Evolutionary conservation across 352 stramenopile species (phyloP).

Genomic region (Phytophthora macrochlamydospora): DNA sequence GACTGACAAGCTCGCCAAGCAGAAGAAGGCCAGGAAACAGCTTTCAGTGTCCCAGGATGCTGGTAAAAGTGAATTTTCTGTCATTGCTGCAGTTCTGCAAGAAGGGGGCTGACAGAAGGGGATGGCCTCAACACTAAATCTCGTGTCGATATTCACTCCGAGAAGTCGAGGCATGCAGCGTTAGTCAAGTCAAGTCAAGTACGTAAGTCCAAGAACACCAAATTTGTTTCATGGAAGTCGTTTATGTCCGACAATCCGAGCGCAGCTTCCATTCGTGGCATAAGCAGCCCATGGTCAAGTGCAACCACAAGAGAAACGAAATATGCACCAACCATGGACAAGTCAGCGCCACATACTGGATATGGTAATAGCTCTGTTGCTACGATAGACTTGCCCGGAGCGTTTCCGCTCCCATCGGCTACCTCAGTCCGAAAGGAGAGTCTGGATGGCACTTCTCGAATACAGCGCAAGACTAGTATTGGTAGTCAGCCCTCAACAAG

Average conservation of each 20-base stretch:
- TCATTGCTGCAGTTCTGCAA: conserved; percentile 1
- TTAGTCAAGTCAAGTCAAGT: conserved; percentile 15
- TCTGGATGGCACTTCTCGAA: conserved; percentile 24
- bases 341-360: conserved; percentile 8
- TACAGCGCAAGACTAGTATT: conserved; percentile 33
- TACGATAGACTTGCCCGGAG: conserved; percentile 6
- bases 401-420: conserved; percentile 30
- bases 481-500: conserved; percentile 37
- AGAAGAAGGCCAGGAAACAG: conserved; percentile 23
- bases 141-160: background rate
- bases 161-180: background rate
- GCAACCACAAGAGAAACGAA: conserved; percentile 14
- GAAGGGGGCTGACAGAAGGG: background rate
- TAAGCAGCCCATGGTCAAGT: conserved; percentile 17
- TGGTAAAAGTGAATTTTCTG: conserved; percentile 1
- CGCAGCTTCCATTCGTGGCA: background rate
- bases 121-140: background rate
- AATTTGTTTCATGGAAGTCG: conserved; percentile 62
- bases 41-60: conserved; percentile 1
- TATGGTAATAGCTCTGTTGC: background rate
- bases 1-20: conserved; percentile 11
- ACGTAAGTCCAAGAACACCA: conserved; percentile 40
- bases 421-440: conserved; percentile 37
- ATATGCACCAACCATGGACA: background rate
- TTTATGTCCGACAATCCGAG: conserved; percentile 43